Evolutionary conservation across 1,139 yeast species (phyloP), one percentile per base, ranked within the genome.

Genomic region (Candida mesenterica): DNA sequence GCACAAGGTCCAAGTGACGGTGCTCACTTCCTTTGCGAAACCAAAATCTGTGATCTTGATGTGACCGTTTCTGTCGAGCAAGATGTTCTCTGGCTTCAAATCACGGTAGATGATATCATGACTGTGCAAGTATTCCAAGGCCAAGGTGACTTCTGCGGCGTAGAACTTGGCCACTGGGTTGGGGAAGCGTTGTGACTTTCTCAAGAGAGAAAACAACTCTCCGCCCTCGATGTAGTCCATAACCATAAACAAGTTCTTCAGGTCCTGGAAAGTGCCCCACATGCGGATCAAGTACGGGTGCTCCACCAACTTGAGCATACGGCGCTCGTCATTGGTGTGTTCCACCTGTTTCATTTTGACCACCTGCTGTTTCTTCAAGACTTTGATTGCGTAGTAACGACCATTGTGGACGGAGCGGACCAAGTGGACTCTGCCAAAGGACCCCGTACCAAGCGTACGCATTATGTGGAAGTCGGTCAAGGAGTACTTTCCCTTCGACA

Each of bases 161-260:
- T 77, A 77, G 51, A 77, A 77, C 53, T 77, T 77, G 33, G 81
- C 82, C 34, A 77, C 82, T 15, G 80, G 82, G 43, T 75, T 76
- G 2, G 82, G 82, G 50, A 77, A 77, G 31, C 77, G 57, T 47
- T 73, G 79, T n/a, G 79, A 74, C 47, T 76, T 76, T 42, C 82
- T 59, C 44, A 77, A 62, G 34, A 77, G 60, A 10, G 78, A 70
- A 51, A 77, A 77, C 32, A 77, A 60, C 49, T 77, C 82, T 27
- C 82, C 82, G 35, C 82, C 82, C 56, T 77, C 82, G 42, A 77
- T 75, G 52, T 75, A 77, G 50, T 77, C 82, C 82, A 77, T 77
- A 12, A 77, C 73, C 77, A 77, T 75, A 50, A 76, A 77, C 38
- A 77, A 62, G 42, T 74, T 73, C 43, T 67, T 69, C 34, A 74